Evolutionary conservation across 345 rosid genomes (phyloP).

Genomic region (Ailanthus altissimus): DNA sequence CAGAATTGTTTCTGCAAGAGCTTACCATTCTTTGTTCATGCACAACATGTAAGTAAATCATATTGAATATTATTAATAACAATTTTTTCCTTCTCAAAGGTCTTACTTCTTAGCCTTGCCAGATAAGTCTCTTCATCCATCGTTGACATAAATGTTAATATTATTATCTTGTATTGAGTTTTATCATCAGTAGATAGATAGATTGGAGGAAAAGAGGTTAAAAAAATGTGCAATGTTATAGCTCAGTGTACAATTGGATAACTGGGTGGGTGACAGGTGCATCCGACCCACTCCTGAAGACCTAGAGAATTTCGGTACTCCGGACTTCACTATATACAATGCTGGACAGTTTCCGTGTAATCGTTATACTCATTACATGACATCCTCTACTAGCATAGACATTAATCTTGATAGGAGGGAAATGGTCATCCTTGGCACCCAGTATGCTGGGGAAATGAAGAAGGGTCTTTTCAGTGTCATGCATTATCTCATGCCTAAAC

Average conservation of each 20-base stretch:
- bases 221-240: conserved; percentile 34
- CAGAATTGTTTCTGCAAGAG: conserved; percentile 95
- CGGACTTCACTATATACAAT: conserved; percentile 98
- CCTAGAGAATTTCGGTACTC: conserved; percentile 97
- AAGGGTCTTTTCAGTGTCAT: conserved; percentile 97
- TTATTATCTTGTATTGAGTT: conserved; percentile 24
- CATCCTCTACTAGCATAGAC: conserved; percentile 96
- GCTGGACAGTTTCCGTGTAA: conserved; percentile 99
- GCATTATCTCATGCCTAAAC: conserved; percentile 99
- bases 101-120: conserved; percentile 33
- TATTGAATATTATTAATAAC: not conserved
- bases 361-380: conserved; percentile 98
- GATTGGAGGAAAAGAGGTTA: conserved; percentile 30
- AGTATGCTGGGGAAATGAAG: conserved; percentile 99
- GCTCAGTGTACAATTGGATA: conserved; percentile 56
- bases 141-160: conserved; percentile 33
- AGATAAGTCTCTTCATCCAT: conserved; percentile 45
- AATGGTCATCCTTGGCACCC: conserved; percentile 99
- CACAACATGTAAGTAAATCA: conserved; percentile 89
- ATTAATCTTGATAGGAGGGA: conserved; percentile 89
- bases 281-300: conserved; percentile 96
- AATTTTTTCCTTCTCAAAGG: conserved; percentile 18
- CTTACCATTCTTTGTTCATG: conserved; percentile 98
- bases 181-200: conserved; percentile 21
- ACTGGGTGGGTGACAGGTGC: conserved; percentile 93